These are phyloP conservation scores for Corinectria fuckeliana DNA, from an alignment of 2,329 filamentous ascomycete species.

Conservation along the genomic window DNA sequence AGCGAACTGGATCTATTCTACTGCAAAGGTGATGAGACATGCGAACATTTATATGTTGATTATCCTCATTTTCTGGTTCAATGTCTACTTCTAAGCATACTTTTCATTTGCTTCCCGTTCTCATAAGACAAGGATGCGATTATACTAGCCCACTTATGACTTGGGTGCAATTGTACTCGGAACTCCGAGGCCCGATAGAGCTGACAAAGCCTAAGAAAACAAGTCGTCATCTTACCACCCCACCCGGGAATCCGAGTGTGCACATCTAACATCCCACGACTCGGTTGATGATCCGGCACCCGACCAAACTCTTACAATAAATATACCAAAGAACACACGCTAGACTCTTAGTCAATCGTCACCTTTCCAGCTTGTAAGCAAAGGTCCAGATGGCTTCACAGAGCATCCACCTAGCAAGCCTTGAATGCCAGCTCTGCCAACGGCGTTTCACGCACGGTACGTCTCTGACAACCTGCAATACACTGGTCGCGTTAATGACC, in stretches of 20 bases:
- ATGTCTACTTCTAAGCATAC: background rate
- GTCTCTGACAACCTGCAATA: background rate
- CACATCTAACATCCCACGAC: background rate
- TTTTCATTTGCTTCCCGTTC: background rate
- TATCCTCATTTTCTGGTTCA: background rate
- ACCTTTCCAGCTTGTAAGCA: background rate
- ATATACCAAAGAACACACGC: background rate
- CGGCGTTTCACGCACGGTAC: background rate
- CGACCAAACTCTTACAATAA: background rate
- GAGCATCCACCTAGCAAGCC: too few relatives aligned
- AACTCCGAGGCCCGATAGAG: background rate
- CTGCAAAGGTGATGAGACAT: background rate
- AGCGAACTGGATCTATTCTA: background rate
- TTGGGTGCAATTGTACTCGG: background rate
- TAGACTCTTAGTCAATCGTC: background rate
- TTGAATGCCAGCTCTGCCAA: background rate
- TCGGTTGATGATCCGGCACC: background rate
- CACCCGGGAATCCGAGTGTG: background rate
- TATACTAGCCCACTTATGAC: too few relatives aligned
- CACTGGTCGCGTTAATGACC: background rate
- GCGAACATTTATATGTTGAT: background rate
- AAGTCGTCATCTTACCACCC: background rate
- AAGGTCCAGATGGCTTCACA: background rate
- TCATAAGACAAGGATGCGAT: too few relatives aligned
- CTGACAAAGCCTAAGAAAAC: background rate